Conservation (phyloP, 1,139 yeast genomes). For the Yamadazyma siamensis region DNA sequence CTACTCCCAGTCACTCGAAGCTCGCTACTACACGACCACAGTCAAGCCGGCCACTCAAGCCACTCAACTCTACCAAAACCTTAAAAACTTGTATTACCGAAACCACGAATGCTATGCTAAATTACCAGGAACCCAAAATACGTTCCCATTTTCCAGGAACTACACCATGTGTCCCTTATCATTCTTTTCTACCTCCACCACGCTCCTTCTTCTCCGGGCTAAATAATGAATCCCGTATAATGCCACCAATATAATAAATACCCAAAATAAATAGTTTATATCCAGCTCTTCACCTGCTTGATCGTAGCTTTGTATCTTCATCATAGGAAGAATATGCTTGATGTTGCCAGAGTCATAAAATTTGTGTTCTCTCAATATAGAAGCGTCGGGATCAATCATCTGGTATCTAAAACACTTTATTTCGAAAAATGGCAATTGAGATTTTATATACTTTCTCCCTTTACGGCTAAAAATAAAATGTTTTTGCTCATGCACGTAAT, state of each 20-base stretch:
- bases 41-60: no score
- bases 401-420: no score
- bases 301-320: constrained; percentile 15
- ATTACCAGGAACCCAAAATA: no score
- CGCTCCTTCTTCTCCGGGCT: constrained; percentile 2
- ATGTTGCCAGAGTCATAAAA: constrained; percentile 15
- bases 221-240: constrained; percentile 2
- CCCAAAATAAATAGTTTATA: constrained; percentile 3
- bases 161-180: constrained; percentile 9
- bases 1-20: no score
- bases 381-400: constrained; percentile 10
- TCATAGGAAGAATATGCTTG: constrained; percentile 12
- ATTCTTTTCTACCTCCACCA: constrained; percentile 1
- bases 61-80: no score
- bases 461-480: constrained; percentile 3
- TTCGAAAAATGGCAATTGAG: no score
- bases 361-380: constrained; percentile 13
- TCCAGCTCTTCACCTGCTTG: constrained; percentile 1
- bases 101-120: no score
- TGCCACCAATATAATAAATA: constrained; percentile 4
- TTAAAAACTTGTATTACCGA: no score
- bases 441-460: no score
- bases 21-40: no score
- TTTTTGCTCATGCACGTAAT: no score
- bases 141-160: no score